A percentile compares a stretch with the other conserved stretches of the same genome.
phyloP scores from a whole-genome alignment of 176 grass and related monocot genomes.

The Triticum aestivum region IWGSC_CS_RefSeq_v2.1 NC_057804.1:136936867-136937366 shows the following conservation, averaged over 20 bases:
- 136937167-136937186: not conserved
- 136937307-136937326: not conserved
- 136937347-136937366: not conserved
- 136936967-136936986: not conserved
- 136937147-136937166: not conserved
- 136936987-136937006: not conserved
- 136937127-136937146: not conserved
- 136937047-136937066: not conserved
- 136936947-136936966: not conserved
- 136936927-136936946: not conserved
- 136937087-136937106: not conserved
- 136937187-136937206: not conserved
- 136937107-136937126: not conserved
- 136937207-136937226: not conserved
- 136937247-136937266: not conserved
- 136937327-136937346: not conserved
- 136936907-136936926: not conserved
- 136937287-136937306: not conserved
- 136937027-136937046: not conserved
- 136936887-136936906: not conserved
- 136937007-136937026: not conserved
- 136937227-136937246: not conserved
- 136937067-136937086: not conserved
- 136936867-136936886: not conserved
- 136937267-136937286: not conserved